Evolutionary conservation across 495 filamentous ascomycete genomes (phyloP).

Genomic region (Aspergillus panamensis): DNA sequence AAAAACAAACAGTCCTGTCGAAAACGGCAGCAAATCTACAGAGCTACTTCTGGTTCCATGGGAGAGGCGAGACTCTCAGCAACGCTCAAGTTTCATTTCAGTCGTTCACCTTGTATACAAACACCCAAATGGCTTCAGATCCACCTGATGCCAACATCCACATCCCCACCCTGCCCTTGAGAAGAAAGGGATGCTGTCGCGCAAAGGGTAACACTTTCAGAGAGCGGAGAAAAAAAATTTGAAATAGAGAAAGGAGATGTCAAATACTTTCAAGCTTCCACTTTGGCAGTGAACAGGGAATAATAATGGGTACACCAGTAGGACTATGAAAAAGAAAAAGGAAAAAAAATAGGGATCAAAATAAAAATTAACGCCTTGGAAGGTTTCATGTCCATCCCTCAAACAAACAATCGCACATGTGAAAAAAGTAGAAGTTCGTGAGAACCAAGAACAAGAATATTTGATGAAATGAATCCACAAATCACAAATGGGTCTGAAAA

Average conservation of each 20-base stretch:
- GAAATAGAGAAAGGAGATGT: neutral
- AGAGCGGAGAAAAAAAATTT: neutral
- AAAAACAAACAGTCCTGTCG: neutral
- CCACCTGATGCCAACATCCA: neutral
- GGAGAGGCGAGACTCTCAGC: neutral
- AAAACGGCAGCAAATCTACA: neutral
- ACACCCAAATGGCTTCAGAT: neutral
- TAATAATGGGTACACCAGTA: conserved; percentile 13
- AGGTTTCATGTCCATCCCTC: conserved; percentile 8
- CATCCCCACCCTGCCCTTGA: neutral
- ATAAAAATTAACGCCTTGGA: conserved; percentile 13
- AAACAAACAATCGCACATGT: conserved; percentile 6
- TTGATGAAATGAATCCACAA: conserved; percentile 9
- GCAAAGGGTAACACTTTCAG: neutral
- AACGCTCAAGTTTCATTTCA: neutral
- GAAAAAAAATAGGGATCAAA: conserved; percentile 19
- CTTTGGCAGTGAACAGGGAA: conserved; percentile 13
- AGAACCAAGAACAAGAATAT: conserved; percentile 11
- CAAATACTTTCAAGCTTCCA: conserved; percentile 10
- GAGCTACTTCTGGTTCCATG: neutral
- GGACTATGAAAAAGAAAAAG: conserved; percentile 21
- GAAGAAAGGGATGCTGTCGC: neutral
- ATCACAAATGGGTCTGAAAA: neutral
- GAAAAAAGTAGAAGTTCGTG: conserved; percentile 16
- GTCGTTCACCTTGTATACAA: neutral